Base-by-base conservation (phyloP, 2,329 filamentous ascomycete species). In the Stagonosporopsis vannaccii region DNA sequence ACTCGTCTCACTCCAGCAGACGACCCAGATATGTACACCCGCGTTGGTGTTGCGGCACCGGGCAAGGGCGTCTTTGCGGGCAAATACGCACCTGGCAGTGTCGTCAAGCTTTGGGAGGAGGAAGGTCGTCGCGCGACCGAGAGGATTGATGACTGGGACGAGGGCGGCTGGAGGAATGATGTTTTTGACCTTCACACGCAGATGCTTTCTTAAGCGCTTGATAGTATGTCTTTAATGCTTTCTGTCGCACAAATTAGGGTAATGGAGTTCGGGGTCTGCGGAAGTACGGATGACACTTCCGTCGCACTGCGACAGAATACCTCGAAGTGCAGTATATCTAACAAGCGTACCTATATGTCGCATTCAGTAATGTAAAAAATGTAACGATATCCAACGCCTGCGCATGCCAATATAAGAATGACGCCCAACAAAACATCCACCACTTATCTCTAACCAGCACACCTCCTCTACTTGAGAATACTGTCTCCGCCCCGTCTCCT, bases 61-160 rank as follows among this genome's bases (percentile, higher is more conserved):
- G 79, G 82, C 15, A 79, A 81, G 61, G 85, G 85, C 26, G 81
- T 94, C 0, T 98, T 98, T 80, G 87, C 87, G 65, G 91, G 90
- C 4, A 85, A 92, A 1, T 97, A 97, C 77, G 89, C 94, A 0
- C 94, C 94, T 0, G 93, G 92, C 0, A 97, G 92, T 74, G 80
- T 97, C 23, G 90, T 95, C 47, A 92, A 90, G 77, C 76, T 96
- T n/a, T 97, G 92, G 91, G 86, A 94, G 63, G 88, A 92, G 62
- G 90, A 96, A 77, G 92, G 86, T 0, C 77, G 80, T 20, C 81
- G 82, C 59, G 92, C 91, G 0, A 82, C 82, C 19, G 90, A 96
- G 75, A 83, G 87, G 36, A 85, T 96, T 33, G 87, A 93, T 62
- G 90, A 94, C 62, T 87, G 87, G 69, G 85, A 87, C 51, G 80